A percentile compares a stretch with the other conserved stretches of the same genome.
Conservation (phyloP, 2,329 filamentous ascomycete genomes). For the Neofusicoccum kwambonambiense region DNA sequence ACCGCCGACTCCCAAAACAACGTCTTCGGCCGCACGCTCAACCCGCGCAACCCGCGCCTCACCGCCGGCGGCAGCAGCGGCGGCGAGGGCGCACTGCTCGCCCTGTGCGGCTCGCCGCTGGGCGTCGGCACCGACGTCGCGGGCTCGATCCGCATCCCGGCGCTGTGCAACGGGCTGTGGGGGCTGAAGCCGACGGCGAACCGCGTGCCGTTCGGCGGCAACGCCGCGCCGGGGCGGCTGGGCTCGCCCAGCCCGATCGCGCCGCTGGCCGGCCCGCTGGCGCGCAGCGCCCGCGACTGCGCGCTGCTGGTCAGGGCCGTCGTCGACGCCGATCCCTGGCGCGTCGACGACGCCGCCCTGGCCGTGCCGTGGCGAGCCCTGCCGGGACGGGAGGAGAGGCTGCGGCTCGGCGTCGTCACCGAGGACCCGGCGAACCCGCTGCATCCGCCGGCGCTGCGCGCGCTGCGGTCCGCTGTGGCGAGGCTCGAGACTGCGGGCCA, state of each 20-base stretch:
- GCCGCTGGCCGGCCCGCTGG: conserved; percentile 46
- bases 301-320: conserved; percentile 45
- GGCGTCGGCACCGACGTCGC: conserved; percentile 65
- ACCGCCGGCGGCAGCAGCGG: conserved; percentile 65
- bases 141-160: conserved; percentile 72
- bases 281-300: conserved; percentile 42
- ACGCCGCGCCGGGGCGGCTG: conserved; percentile 12
- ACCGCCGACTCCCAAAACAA: conserved; percentile 58
- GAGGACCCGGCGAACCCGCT: conserved; percentile 44
- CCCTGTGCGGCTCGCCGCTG: conserved; percentile 57
- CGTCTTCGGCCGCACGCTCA: conserved; percentile 61
- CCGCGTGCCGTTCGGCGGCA: conserved; percentile 44
- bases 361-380: conserved; percentile 47
- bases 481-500: conserved; percentile 41
- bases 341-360: conserved; percentile 43
- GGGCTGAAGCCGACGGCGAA: conserved; percentile 44
- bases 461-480: conserved; percentile 43
- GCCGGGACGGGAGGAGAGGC: neutral
- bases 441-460: conserved; percentile 27
- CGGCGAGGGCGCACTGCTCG: conserved; percentile 62
- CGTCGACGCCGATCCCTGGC: conserved; percentile 43
- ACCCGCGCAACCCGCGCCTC: conserved; percentile 60
- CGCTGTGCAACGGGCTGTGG: conserved; percentile 64
- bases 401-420: conserved; percentile 21
- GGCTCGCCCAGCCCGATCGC: conserved; percentile 28